Evolutionary conservation across 305 asterid species (phyloP).

Genomic region (Solanum hybrid): DNA sequence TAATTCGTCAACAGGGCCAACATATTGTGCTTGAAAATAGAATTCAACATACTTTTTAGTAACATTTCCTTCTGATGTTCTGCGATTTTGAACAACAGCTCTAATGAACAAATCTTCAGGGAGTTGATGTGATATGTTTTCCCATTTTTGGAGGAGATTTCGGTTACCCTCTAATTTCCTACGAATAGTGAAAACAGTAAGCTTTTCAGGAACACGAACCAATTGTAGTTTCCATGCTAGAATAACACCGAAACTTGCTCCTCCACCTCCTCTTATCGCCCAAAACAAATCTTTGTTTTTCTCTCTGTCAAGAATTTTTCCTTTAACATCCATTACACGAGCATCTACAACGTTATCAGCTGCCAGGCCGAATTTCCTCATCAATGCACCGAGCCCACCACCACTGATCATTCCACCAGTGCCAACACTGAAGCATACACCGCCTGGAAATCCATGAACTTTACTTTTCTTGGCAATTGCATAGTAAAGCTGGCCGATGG

Average conservation of each 20-base stretch:
- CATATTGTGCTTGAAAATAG: background rate
- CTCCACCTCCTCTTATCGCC: constrained; percentile 21
- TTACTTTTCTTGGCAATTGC: constrained; percentile 2
- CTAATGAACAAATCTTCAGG: constrained; percentile 2
- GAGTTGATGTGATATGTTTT: background rate
- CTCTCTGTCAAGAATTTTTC: background rate
- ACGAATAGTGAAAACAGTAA: constrained; percentile 10
- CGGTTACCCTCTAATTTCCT: constrained; percentile 1
- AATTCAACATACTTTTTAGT: background rate
- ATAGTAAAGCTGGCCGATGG: constrained; percentile 11
- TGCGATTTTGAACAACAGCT: background rate
- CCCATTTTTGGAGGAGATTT: constrained; percentile 2
- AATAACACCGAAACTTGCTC: constrained; percentile 11
- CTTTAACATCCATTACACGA: background rate
- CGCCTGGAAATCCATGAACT: constrained; percentile 14
- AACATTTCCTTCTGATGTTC: background rate
- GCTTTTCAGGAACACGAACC: constrained; percentile 1
- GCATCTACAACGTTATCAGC: constrained; percentile 11
- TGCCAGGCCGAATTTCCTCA: constrained; percentile 10
- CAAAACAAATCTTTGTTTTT: constrained; percentile 7
- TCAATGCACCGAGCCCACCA: constrained; percentile 11
- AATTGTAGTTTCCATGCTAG: constrained; percentile 15
- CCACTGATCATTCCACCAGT: constrained; percentile 13
- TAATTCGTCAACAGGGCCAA: background rate
- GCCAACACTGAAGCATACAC: constrained; percentile 8